These are phyloP conservation scores for Taphrina pruni DNA, from an alignment of 1,139 yeast genomes.

Conservation along the genomic window DNA sequence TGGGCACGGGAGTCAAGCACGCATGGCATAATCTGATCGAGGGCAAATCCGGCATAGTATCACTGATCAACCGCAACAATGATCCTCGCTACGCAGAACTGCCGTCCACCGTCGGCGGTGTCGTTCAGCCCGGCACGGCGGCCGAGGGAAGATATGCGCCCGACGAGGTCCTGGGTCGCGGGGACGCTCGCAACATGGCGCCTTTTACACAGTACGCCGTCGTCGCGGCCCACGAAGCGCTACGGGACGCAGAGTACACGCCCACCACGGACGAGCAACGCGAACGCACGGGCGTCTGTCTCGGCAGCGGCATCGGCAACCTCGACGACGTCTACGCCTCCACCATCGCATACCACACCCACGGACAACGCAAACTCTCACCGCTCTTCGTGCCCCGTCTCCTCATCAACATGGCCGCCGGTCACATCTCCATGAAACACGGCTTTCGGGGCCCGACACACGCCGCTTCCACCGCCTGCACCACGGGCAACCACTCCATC, in stretches of 20 bases:
- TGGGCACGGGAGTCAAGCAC: conserved; percentile 67
- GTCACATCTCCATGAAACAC: conserved; percentile 79
- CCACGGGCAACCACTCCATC: conserved; percentile 91
- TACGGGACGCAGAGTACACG: conserved; percentile 70
- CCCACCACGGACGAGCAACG: conserved; percentile 54
- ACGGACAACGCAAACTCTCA: conserved; percentile 74
- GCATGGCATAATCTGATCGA: conserved; percentile 53
- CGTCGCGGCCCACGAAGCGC: conserved; percentile 52
- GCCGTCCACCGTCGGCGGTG: conserved; percentile 79
- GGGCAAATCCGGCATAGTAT: conserved; percentile 52
- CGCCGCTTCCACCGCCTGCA: conserved; percentile 92
- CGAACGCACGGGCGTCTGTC: conserved; percentile 68
- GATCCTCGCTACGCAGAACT: conserved; percentile 59
- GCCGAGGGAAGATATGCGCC: conserved; percentile 60
- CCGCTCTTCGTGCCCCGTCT: conserved; percentile 87
- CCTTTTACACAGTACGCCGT: conserved; percentile 29
- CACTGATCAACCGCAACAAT: conserved; percentile 55
- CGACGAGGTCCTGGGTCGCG: conserved; percentile 48
- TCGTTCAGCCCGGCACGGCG: conserved; percentile 63
- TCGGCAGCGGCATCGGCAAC: conserved; percentile 94
- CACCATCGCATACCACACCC: conserved; percentile 57
- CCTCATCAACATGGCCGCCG: conserved; percentile 92
- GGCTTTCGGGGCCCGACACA: conserved; percentile 79
- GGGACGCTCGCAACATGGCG: conserved; percentile 30
- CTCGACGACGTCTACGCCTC: conserved; percentile 74